A percentile compares a stretch with the other conserved stretches of the same genome.
Conservation (phyloP, 129 eudicot genomes). For the Glebionis coronaria region DNA sequence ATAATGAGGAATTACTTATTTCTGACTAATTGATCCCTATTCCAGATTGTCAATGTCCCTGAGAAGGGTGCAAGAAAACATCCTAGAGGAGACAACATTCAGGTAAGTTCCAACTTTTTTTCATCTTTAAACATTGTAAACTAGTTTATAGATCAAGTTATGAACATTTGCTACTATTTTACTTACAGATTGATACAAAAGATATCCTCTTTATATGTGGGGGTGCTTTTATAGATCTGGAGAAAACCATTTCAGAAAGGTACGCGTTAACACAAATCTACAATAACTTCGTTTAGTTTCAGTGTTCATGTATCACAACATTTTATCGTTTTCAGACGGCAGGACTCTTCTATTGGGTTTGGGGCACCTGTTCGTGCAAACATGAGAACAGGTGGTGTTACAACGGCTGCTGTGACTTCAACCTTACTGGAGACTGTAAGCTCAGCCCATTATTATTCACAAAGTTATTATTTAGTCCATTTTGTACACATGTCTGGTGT, state of each 20-base stretch:
- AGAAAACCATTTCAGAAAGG: constrained; percentile 98
- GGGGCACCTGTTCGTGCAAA: constrained; percentile 99
- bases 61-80: constrained; percentile 99
- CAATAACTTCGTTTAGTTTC: not conserved
- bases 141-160: not conserved
- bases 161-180: not conserved
- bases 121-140: not conserved
- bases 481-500: too few species aligned
- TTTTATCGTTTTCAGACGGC: constrained; percentile 54
- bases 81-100: constrained; percentile 99
- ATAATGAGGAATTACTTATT: not conserved
- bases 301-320: not conserved
- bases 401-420: constrained; percentile 78
- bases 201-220: constrained; percentile 98
- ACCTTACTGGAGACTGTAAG: constrained; percentile 89
- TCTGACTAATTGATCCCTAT: constrained; percentile 10
- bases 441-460: constrained; percentile 10
- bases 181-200: constrained; percentile 85
- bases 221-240: constrained; percentile 97
- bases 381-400: constrained; percentile 82
- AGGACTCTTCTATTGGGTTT: constrained; percentile 96
- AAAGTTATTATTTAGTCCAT: not conserved
- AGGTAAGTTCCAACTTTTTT: constrained; percentile 43
- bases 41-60: constrained; percentile 93
- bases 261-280: constrained; percentile 8